Evolutionary conservation across 208 protist species (phyloP).

Genomic region (Herpetomonas samuelpessoai): DNA sequence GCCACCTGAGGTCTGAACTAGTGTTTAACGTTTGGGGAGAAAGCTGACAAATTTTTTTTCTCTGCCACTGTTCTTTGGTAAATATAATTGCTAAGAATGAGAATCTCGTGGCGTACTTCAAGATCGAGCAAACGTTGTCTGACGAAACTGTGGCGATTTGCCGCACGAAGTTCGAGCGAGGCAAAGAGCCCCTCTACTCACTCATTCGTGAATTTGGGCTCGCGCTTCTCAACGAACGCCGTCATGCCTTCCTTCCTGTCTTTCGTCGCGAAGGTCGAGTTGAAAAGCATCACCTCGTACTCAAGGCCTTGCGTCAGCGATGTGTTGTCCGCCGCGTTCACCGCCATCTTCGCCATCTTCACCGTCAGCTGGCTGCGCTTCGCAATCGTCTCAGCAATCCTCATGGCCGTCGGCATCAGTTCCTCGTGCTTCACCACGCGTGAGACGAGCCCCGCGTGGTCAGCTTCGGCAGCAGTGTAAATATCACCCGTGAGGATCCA

Average conservation of each 20-base stretch:
- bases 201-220: slow-evolving; percentile 78
- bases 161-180: no score
- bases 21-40: no score
- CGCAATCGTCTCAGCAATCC: slow-evolving; percentile 73
- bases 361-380: slow-evolving; percentile 81
- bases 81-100: no score
- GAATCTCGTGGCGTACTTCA: no score
- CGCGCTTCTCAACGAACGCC: slow-evolving; percentile 92
- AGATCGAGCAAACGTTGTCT: no score
- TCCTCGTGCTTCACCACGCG: slow-evolving; percentile 79
- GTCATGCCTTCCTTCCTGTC: slow-evolving; percentile 92
- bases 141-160: no score
- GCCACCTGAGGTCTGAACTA: no score
- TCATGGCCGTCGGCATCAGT: slow-evolving; percentile 48
- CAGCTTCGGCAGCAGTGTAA: slow-evolving; percentile 74
- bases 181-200: no score
- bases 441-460: slow-evolving; percentile 83
- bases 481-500: slow-evolving; percentile 88
- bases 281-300: slow-evolving; percentile 86
- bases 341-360: slow-evolving; percentile 81
- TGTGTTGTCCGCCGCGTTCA: slow-evolving; percentile 85
- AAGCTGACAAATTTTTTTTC: no score
- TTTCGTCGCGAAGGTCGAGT: slow-evolving; percentile 87
- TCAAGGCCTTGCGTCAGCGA: slow-evolving; percentile 69
- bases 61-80: no score